Evolutionary conservation across 192 early-diverging fungal genomes (phyloP).

Genomic region (Linnemannia elongata): DNA sequence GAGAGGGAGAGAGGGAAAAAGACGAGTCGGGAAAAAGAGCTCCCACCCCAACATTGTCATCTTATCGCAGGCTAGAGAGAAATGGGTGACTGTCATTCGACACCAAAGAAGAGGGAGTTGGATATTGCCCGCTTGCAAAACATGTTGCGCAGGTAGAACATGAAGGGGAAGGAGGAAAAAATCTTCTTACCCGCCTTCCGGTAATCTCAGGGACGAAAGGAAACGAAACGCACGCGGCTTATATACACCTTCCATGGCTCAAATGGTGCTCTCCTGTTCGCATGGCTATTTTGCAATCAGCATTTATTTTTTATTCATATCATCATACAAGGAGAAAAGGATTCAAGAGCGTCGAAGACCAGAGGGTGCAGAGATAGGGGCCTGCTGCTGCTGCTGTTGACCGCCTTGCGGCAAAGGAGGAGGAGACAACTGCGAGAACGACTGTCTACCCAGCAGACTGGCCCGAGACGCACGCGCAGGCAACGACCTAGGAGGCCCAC

Average conservation of each 20-base stretch:
- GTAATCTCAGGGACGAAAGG: background rate
- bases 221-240: background rate
- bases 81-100: background rate
- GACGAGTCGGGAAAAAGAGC: slow-evolving; percentile 6
- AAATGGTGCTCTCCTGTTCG: no score
- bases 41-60: slow-evolving; percentile 3
- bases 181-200: background rate
- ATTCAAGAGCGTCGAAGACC: slow-evolving; percentile 3
- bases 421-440: background rate
- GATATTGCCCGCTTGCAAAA: background rate
- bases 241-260: background rate
- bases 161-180: slow-evolving; percentile 25
- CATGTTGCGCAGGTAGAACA: slow-evolving; percentile 1
- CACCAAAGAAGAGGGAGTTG: background rate
- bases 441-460: slow-evolving; percentile 15
- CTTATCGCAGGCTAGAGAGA: background rate
- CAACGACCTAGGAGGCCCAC: slow-evolving; percentile 15
- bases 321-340: background rate
- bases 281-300: background rate
- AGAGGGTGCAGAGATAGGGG: slow-evolving; percentile 15
- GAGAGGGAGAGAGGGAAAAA: slow-evolving; percentile 3
- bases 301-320: background rate
- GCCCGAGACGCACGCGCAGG: slow-evolving; percentile 21
- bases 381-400: background rate
- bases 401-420: background rate